Percentiles rank a stretch among this genome's conserved stretches.
Conservation (phyloP, 202 grass and related monocot genomes). For the Brachypodium distachyon region DNA sequence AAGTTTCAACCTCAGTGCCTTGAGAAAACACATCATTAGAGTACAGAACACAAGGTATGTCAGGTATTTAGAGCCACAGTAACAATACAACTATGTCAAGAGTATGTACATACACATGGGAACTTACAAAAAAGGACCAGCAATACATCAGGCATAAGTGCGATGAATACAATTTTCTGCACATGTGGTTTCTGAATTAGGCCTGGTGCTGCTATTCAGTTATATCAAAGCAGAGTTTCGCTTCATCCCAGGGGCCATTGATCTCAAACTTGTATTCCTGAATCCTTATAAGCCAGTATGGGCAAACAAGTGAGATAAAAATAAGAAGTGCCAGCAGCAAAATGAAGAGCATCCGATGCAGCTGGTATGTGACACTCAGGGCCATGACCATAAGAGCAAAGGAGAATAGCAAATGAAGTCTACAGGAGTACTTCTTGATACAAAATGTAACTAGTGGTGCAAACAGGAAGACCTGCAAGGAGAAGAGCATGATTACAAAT, state of each 20-base stretch:
- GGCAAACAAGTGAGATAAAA: slow-evolving; percentile 73
- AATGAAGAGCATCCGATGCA: slow-evolving; percentile 70
- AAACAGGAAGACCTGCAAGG: slow-evolving; percentile 84
- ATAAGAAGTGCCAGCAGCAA: slow-evolving; percentile 46
- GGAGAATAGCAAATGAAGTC: slow-evolving; percentile 62
- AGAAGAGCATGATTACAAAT: slow-evolving; percentile 86
- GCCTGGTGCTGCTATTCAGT: slow-evolving; percentile 36
- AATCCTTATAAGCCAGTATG: slow-evolving; percentile 87
- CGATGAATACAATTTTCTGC: slow-evolving; percentile 1
- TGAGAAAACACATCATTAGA: background rate
- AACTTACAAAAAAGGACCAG: background rate
- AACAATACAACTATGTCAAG: background rate
- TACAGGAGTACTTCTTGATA: slow-evolving; percentile 80
- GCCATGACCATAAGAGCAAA: slow-evolving; percentile 45
- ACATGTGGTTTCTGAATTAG: background rate
- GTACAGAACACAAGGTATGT: background rate
- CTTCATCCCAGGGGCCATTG: slow-evolving; percentile 92
- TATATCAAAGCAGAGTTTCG: slow-evolving; percentile 98
- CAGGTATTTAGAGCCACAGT: background rate
- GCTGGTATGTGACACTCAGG: slow-evolving; percentile 51
- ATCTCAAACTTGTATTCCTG: slow-evolving; percentile 99
- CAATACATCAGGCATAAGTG: background rate
- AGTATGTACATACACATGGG: slow-evolving; percentile 23
- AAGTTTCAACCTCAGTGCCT: background rate
- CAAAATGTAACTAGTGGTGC: slow-evolving; percentile 74